phyloP scores from a whole-genome alignment of 306 rosid genomes.

The Vigna nakashimae region DNA sequence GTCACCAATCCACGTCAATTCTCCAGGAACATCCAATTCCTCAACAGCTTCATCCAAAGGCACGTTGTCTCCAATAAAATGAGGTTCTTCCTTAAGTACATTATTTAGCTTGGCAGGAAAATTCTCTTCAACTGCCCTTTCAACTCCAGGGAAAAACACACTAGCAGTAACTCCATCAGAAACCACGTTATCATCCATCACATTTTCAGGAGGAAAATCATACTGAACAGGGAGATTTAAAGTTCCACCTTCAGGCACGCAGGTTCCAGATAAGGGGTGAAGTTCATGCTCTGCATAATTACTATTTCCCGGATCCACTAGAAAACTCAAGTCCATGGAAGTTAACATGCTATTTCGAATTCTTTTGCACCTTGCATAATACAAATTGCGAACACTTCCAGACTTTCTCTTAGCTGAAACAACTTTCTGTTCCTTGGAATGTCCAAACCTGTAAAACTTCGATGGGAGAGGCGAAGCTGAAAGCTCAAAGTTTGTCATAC shows the following conservation, averaged over 20 bases:
- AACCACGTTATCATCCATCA: constrained; percentile 51
- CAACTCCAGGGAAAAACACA: constrained; percentile 56
- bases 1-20: constrained; percentile 59
- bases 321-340: constrained; percentile 67
- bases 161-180: constrained; percentile 40
- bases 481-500: constrained; percentile 62
- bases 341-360: constrained; percentile 57
- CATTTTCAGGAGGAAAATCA: constrained; percentile 58
- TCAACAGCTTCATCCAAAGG: constrained; percentile 53
- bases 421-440: constrained; percentile 57
- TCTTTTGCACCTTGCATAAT: constrained; percentile 79
- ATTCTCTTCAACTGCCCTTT: constrained; percentile 55
- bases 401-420: constrained; percentile 69
- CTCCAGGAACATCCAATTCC: constrained; percentile 51
- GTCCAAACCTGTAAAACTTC: constrained; percentile 57
- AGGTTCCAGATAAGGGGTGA: constrained; percentile 56
- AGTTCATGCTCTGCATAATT: constrained; percentile 50
- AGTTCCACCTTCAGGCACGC: constrained; percentile 57
- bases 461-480: constrained; percentile 57
- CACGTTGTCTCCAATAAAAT: constrained; percentile 50
- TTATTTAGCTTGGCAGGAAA: constrained; percentile 48
- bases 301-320: constrained; percentile 59
- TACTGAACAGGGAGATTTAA: constrained; percentile 45
- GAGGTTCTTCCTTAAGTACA: constrained; percentile 57
- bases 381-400: constrained; percentile 67